Evolutionary conservation across 148 eudicot species (phyloP).

Genomic region (Suaeda aralocaspica): DNA sequence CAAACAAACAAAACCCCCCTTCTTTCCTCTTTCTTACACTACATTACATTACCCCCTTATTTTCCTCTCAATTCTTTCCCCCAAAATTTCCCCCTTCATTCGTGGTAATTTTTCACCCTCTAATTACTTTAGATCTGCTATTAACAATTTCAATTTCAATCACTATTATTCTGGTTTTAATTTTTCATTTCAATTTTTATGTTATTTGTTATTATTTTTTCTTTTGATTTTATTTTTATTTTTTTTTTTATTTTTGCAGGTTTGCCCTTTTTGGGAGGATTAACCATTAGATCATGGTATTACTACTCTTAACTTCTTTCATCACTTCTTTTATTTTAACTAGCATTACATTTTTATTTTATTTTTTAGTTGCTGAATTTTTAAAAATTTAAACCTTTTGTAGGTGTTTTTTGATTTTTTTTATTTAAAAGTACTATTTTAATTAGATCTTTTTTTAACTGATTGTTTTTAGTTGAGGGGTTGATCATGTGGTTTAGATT

Average conservation of each 20-base stretch:
- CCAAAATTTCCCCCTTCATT: not conserved
- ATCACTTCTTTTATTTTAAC: not conserved
- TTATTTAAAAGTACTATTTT: not conserved
- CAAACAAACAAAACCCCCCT: not conserved
- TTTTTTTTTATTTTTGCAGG: slow-evolving; percentile 4
- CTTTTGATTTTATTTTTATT: not conserved
- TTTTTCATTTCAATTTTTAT: not conserved
- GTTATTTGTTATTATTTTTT: not conserved
- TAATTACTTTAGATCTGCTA: slow-evolving; percentile 17
- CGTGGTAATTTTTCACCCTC: no score
- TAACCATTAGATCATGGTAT: slow-evolving; percentile 26
- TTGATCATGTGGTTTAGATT: no score
- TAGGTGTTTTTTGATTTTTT: not conserved
- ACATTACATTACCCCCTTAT: no score
- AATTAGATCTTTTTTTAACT: not conserved
- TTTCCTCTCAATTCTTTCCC: not conserved
- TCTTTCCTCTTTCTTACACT: not conserved
- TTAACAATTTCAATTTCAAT: no score
- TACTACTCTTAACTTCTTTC: not conserved
- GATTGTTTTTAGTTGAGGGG: no score
- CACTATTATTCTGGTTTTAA: no score
- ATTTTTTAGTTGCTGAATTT: not conserved
- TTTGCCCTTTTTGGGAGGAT: slow-evolving; percentile 7
- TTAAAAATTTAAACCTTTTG: not conserved
- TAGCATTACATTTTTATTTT: not conserved